These are phyloP conservation scores for Leishmania turanica DNA, from an alignment of 208 protist species.

Conservation along the genomic window DNA sequence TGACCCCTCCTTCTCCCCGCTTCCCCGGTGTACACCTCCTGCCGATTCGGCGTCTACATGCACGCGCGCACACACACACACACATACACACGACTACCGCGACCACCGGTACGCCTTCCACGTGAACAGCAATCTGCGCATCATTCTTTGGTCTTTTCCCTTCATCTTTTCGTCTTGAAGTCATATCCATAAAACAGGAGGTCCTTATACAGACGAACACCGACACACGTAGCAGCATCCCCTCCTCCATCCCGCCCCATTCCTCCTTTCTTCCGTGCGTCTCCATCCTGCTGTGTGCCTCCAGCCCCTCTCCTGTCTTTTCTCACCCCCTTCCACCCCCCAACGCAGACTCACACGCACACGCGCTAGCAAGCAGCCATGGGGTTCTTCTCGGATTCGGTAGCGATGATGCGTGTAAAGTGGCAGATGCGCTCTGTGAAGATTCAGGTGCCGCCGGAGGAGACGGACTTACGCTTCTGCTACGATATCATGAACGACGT, in stretches of 20 bases:
- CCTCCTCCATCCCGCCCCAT: neutral
- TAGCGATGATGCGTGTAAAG: constrained; percentile 65
- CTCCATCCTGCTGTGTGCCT: neutral
- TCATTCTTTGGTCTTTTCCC: neutral
- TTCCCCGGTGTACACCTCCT: neutral
- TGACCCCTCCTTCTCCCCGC: neutral
- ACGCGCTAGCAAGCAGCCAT: constrained; percentile 19
- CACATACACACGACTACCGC: neutral
- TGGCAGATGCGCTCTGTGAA: constrained; percentile 46
- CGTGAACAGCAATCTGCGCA: neutral
- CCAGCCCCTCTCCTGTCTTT: neutral
- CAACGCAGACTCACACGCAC: neutral
- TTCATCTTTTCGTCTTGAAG: neutral
- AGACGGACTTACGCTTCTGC: constrained; percentile 84
- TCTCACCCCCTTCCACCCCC: neutral
- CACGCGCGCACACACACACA: neutral
- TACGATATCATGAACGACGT: constrained; percentile 91
- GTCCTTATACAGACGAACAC: neutral
- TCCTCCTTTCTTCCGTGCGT: neutral
- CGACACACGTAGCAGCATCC: neutral
- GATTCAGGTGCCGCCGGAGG: constrained; percentile 37
- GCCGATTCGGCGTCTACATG: neutral
- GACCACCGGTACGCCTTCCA: neutral
- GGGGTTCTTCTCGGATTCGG: constrained; percentile 33
- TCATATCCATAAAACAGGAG: neutral